These are phyloP conservation scores for Aspergillus sp. DNA, from an alignment of 2,329 filamentous ascomycete species.

Conservation along the genomic window DNA sequence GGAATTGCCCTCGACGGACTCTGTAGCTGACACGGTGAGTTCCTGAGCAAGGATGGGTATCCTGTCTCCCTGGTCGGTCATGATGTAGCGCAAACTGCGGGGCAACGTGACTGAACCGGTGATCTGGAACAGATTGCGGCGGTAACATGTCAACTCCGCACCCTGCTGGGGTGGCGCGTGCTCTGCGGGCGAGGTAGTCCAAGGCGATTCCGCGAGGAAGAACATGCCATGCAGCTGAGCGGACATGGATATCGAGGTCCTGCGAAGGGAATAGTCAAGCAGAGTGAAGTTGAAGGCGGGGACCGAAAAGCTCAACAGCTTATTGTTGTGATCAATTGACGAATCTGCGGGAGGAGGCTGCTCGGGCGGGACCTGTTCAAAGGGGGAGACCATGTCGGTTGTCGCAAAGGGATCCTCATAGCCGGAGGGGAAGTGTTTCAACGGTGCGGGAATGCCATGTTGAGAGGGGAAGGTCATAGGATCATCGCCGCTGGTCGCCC, in stretches of 20 bases:
- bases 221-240: constrained; percentile 64
- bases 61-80: constrained; percentile 77
- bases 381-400: constrained; percentile 40
- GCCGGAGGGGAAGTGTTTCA: constrained; percentile 46
- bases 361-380: constrained; percentile 39
- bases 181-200: constrained; percentile 49
- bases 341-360: constrained; percentile 48
- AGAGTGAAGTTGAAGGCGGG: constrained; percentile 55
- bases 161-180: constrained; percentile 49
- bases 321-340: constrained; percentile 58
- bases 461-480: constrained; percentile 43
- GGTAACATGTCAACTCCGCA: constrained; percentile 84
- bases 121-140: constrained; percentile 91
- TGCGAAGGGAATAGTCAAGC: constrained; percentile 53
- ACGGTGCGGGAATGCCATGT: constrained; percentile 29
- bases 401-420: constrained; percentile 45
- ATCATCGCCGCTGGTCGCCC: constrained; percentile 44
- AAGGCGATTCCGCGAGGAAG: constrained; percentile 60
- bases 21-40: constrained; percentile 82
- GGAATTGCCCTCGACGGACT: constrained; percentile 86
- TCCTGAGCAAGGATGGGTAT: constrained; percentile 78
- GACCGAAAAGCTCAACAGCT: constrained; percentile 67
- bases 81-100: constrained; percentile 67
- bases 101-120: constrained; percentile 82
- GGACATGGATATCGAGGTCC: constrained; percentile 50